Evolutionary conservation across 768 basidiomycete species (phyloP), one percentile per base, ranked within the genome.

Genomic region (Pilatotrama ljubarskyi): DNA sequence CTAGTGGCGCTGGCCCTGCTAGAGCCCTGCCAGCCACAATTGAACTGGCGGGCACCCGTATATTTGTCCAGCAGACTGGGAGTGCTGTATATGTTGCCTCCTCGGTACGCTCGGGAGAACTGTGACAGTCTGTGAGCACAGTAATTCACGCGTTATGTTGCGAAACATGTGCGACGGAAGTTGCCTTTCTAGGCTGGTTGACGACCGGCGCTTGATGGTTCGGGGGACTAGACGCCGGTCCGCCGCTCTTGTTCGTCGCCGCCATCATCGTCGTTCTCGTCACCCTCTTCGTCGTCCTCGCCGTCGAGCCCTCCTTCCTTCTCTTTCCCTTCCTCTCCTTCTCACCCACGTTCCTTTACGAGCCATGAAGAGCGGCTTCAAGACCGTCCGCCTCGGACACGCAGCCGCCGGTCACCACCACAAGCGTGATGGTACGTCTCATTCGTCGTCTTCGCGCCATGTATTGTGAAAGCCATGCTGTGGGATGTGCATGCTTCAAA

Each of bases 391-490:
- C 13, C 41, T 59, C 10, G 64, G 64, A 13, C 64, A 65, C 42
- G 53, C 54, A 46, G 55, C 37, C 17, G 58, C 42, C 20, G 53
- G 32, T 22, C 58, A 59, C 26, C 49, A 62, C 13, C 55, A 49
- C 52, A 65, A 65, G 46, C 60, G 64, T 25, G 64, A 65, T 56
- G 51, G 64, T 65, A 42, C 58, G 59, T 46, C 5, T n/a, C n/a
- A n/a, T n/a, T n/a, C n/a, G n/a, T n/a, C 7, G 3, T 25, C 22
- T 44, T 15, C 22, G 5, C 43, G 7, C 13, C 24, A 17, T 29
- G 11, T 10, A 25, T 29, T n/a, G 25, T 4, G 13, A 47, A n/a
- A 13, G 5, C n/a, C 14, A 4, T 14, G 8, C 6, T 5, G 24
- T 25, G n/a, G 38, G 15, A 6, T 10, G 9, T 10, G 7, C 8